phyloP scores from a whole-genome alignment of 169 alveolate genomes.

The Theileria annulata region DNA sequence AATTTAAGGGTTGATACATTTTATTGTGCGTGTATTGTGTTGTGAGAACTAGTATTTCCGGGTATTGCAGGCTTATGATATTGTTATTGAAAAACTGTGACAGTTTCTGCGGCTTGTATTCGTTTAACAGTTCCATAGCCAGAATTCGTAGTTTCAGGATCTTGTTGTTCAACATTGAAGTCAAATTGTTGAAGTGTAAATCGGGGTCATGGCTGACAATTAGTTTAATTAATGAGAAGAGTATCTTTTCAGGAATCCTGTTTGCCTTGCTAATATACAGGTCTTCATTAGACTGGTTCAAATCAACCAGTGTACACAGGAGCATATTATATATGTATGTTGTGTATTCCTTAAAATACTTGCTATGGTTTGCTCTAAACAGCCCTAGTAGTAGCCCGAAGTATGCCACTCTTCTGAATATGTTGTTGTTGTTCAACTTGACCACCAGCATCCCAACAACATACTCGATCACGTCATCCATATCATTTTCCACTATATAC shows the following conservation, averaged over 20 bases:
- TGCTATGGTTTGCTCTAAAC: neutral
- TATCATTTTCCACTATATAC: neutral
- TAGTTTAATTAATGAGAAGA: neutral
- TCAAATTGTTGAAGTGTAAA: neutral
- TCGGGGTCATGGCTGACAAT: neutral
- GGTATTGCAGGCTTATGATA: neutral
- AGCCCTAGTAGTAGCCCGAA: neutral
- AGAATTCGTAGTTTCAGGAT: neutral
- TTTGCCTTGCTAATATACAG: neutral
- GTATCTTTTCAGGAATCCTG: neutral
- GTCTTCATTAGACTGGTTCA: neutral
- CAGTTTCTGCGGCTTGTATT: neutral
- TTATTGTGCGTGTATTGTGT: conserved; percentile 5
- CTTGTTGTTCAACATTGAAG: neutral
- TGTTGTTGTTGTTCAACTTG: neutral
- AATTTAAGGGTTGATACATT: neutral
- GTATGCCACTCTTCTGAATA: neutral
- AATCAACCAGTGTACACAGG: neutral
- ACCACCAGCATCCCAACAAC: neutral
- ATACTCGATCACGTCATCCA: conserved; percentile 3
- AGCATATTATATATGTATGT: neutral
- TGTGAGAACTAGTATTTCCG: conserved; percentile 1
- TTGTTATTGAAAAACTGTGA: neutral
- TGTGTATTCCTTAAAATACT: neutral
- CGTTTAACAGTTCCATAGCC: neutral